Evolutionary conservation across 2,329 filamentous ascomycete species (phyloP), one percentile per base, ranked within the genome.

Genomic region (Claviceps cyperi): DNA sequence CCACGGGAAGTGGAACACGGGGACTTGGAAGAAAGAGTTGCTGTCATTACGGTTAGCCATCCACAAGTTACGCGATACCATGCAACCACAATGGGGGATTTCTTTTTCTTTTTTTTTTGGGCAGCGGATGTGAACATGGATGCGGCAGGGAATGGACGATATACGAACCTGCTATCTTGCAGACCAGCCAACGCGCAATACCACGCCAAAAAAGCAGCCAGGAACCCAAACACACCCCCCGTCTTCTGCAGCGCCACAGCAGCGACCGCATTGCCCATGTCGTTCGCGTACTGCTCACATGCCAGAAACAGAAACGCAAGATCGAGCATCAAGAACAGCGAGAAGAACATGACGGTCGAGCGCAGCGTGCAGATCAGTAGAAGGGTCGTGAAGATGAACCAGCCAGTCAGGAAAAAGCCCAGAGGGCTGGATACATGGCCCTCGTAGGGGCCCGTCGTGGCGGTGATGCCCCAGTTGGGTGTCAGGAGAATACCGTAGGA

Each of bases 1-100:
- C 91, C 91, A 96, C 49, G 90, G 91, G 76, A 96, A 94, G 75
- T 95, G 89, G 60, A 85, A 83, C 55, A 96, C 89, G 48, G 90
- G 91, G 54, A 94, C 80, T 66, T 92, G 76, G 75, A 95, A 92
- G 81, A 95, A 95, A 28, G 78, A 82, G 69, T 83, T 83, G 73
- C 87, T 92, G 32, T 8, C 17, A 38, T 7, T 5, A 28, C 17
- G 7, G 3, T 41, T 37, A 41, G 24, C 47, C 43, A 46, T 36
- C 24, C 15, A 9, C 21, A 4, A 13, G n/a, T 15, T 7, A 40
- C 14, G n/a, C 17, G 15, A n/a, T 22, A 9, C n/a, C 14, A 38
- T n/a, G 4, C n/a, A 28, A 28, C 21, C 3, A 38, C 15, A n/a
- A 11, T 11, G 28, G 3, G 28, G 9, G 22, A 5, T 4, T 0